Base-by-base conservation (phyloP, 106 monocot species). In the Narthecium ossifragum region DNA sequence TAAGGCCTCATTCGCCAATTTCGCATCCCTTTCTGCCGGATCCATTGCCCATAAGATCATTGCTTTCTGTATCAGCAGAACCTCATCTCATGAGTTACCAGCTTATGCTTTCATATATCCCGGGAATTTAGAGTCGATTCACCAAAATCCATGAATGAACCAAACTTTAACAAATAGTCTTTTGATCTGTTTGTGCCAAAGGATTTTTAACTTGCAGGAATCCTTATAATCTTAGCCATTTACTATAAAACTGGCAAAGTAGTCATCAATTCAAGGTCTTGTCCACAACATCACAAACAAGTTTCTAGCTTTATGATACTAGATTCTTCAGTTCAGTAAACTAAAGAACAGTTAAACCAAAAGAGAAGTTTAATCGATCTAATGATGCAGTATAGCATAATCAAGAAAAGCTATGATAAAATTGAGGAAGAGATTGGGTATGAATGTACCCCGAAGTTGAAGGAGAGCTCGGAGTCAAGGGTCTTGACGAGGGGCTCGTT, bases 381-480 rank as follows among this genome's bases (percentile, higher is more conserved):
- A n/a, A n/a, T n/a, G n/a, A n/a, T n/a, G n/a, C n/a, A n/a, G n/a
- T n/a, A n/a, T n/a, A n/a, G n/a, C n/a, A n/a, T n/a, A n/a, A n/a
- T n/a, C n/a, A n/a, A n/a, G n/a, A n/a, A n/a, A n/a, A n/a, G n/a
- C n/a, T n/a, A n/a, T n/a, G n/a, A n/a, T n/a, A n/a, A n/a, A n/a
- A n/a, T n/a, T n/a, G n/a, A n/a, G n/a, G n/a, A n/a, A n/a, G n/a
- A n/a, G n/a, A n/a, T n/a, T n/a, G n/a, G n/a, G n/a, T n/a, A n/a
- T n/a, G n/a, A n/a, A 28, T 25, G 10, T 75, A 87, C 86, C 75
- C 61, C 30, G 68, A 87, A 87, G 54, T 87, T 72, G 21, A 82
- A 78, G 57, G 86, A 82, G 53, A 87, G 78, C 72, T 87, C 86
- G 22, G 82, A 78, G 40, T 55, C 49, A 63, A 87, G 86, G 24